Evolutionary conservation across 331 rosid species (phyloP).

Genomic region (Stylosanthes scabra): DNA sequence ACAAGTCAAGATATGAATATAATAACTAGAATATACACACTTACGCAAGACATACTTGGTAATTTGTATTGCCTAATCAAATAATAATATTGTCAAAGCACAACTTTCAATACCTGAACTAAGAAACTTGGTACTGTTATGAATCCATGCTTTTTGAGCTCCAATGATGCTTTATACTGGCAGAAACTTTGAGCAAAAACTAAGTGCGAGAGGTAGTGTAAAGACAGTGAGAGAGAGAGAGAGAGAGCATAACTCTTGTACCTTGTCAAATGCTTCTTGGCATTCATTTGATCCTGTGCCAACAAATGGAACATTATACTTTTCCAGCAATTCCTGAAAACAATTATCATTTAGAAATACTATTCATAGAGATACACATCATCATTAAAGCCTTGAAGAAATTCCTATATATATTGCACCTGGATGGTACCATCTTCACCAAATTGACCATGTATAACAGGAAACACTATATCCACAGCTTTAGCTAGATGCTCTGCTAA

Average conservation of each 20-base stretch:
- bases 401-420: constrained; percentile 52
- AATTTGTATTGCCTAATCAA: background rate
- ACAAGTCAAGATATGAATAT: constrained; percentile 5
- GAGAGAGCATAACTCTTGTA: constrained; percentile 39
- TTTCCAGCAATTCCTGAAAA: constrained; percentile 83
- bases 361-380: constrained; percentile 8
- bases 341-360: constrained; percentile 39
- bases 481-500: constrained; percentile 80
- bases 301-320: constrained; percentile 83
- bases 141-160: constrained; percentile 77
- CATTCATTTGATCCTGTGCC: constrained; percentile 92
- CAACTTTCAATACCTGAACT: constrained; percentile 66
- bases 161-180: constrained; percentile 89
- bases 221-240: constrained; percentile 15
- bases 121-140: constrained; percentile 74
- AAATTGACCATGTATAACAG: constrained; percentile 92
- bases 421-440: constrained; percentile 99
- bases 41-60: background rate
- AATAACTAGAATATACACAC: background rate
- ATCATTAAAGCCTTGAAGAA: constrained; percentile 8
- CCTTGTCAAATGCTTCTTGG: constrained; percentile 91
- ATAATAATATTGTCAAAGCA: constrained; percentile 25
- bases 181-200: constrained; percentile 37
- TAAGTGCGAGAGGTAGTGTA: constrained; percentile 17
- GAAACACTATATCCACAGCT: constrained; percentile 88